Percentiles rank a stretch among this genome's conserved stretches.
phyloP scores from a whole-genome alignment of 805 yeast species.

The Myxozyma geophila region DNA sequence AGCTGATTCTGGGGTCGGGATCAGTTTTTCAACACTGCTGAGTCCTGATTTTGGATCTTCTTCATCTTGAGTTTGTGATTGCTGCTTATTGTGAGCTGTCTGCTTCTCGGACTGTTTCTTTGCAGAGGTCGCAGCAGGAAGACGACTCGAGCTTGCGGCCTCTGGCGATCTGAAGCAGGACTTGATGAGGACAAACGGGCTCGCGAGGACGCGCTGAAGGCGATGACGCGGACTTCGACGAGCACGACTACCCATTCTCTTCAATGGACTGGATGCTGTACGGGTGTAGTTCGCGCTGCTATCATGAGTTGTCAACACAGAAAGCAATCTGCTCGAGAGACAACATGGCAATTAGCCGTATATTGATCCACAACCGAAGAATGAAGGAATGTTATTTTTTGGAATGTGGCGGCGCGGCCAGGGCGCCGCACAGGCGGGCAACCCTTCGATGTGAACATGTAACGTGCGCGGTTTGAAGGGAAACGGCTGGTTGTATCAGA shows the following conservation, averaged over 20 bases:
- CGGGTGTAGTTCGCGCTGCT: neutral
- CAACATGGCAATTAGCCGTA: neutral
- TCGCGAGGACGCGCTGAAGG: neutral
- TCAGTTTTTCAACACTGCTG: neutral
- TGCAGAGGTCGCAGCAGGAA: neutral
- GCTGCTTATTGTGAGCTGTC: neutral
- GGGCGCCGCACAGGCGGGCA: conserved; percentile 8
- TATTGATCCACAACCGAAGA: neutral
- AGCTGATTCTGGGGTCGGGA: neutral
- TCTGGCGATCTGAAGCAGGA: neutral
- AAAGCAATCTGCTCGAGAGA: neutral
- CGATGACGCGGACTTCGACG: neutral
- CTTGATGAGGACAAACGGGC: conserved; percentile 4
- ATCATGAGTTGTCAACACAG: neutral
- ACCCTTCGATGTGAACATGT: neutral
- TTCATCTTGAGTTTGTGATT: neutral
- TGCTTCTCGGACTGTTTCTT: neutral
- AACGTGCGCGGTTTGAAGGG: neutral
- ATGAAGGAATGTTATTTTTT: neutral
- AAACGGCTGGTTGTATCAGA: neutral
- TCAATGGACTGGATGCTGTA: neutral
- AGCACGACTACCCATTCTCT: neutral
- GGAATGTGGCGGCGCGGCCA: conserved; percentile 7
- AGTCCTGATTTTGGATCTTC: neutral
- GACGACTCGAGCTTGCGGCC: neutral